A percentile compares a stretch with the other conserved stretches of the same genome.
phyloP scores from a whole-genome alignment of 2,329 filamentous ascomycete species.

The Sclerotinia sclerotiorum region DNA sequence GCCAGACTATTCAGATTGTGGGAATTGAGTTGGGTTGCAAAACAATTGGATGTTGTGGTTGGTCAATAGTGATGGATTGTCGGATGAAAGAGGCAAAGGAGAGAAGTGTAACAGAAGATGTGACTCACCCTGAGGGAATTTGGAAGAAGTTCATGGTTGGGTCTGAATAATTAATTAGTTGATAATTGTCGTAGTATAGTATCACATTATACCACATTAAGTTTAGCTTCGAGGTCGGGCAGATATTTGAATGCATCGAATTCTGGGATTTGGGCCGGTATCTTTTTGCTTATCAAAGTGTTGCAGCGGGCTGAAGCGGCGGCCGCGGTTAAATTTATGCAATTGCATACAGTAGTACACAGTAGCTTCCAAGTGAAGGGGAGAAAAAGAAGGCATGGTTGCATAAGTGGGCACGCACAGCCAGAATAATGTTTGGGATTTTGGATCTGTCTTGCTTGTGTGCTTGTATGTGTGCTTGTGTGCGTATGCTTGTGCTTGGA shows the following conservation, averaged over 20 bases:
- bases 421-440: not conserved
- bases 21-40: conserved; percentile 14
- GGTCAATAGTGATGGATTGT: conserved; percentile 18
- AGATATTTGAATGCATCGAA: not conserved
- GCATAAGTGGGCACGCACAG: conserved; percentile 5
- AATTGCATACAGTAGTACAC: not conserved
- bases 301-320: conserved; percentile 12
- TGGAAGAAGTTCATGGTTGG: conserved; percentile 9
- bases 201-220: conserved; percentile 12
- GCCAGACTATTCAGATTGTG: conserved; percentile 2
- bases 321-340: conserved; percentile 19
- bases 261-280: conserved; percentile 9
- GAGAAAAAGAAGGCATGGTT: not conserved
- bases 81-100: conserved; percentile 18
- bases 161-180: not conserved
- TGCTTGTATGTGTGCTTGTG: not conserved
- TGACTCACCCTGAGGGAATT: conserved; percentile 16
- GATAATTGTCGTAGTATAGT: not conserved
- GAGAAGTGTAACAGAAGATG: conserved; percentile 13
- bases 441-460: not conserved
- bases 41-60: conserved; percentile 17
- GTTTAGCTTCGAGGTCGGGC: not conserved
- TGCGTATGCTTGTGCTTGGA: not conserved
- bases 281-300: not conserved
- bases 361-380: not conserved